A percentile compares a stretch with the other conserved stretches of the same genome.
Conservation (phyloP, 2,329 filamentous ascomycete genomes). For the Helotiales sp. region DNA sequence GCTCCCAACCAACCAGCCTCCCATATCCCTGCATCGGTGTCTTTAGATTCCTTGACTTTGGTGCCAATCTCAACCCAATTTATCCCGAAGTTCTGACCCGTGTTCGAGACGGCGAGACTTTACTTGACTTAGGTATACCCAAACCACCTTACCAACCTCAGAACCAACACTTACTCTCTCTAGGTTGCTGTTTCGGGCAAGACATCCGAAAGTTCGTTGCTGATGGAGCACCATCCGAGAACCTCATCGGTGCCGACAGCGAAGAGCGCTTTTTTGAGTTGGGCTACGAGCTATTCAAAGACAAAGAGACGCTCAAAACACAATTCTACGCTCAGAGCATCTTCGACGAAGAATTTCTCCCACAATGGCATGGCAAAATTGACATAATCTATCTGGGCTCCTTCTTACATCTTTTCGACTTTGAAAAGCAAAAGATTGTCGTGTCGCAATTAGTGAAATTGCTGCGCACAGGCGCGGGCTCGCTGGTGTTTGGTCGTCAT, state of each 20-base stretch:
- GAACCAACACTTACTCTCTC: too few relatives aligned
- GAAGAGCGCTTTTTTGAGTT: conserved; percentile 36
- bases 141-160: too few relatives aligned
- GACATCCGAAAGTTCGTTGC: conserved; percentile 40
- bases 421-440: conserved; percentile 35
- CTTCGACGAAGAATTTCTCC: conserved; percentile 33
- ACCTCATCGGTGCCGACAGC: conserved; percentile 35
- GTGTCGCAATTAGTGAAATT: background rate
- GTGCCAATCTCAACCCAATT: conserved; percentile 1
- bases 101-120: conserved; percentile 12
- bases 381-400: conserved; percentile 42
- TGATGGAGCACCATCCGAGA: conserved; percentile 36
- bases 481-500: conserved; percentile 6
- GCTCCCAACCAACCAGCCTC: too few relatives aligned
- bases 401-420: conserved; percentile 46
- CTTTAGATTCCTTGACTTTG: conserved; percentile 20
- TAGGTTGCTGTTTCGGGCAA: conserved; percentile 40
- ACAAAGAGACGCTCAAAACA: conserved; percentile 33
- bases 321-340: conserved; percentile 36
- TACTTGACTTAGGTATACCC: conserved; percentile 28
- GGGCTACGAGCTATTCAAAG: conserved; percentile 40
- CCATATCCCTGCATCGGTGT: conserved; percentile 21
- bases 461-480: background rate
- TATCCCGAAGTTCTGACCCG: conserved; percentile 18
- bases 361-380: conserved; percentile 38